Conservation (phyloP, 1,139 yeast genomes). For the Taiozyma sp. region DNA sequence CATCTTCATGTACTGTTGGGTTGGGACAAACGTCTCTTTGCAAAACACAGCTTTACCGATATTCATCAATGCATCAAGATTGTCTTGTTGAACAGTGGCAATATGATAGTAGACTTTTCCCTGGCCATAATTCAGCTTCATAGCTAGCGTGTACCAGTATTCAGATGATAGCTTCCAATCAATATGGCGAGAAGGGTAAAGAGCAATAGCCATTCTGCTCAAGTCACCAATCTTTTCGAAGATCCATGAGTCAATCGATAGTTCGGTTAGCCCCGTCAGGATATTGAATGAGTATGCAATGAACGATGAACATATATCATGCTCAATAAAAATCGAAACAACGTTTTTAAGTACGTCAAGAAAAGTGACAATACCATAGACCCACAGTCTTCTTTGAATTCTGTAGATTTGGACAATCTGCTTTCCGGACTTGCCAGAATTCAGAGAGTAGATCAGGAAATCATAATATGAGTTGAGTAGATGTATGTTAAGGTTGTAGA, state of each 20-base stretch:
- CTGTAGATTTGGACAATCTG: conserved; percentile 72
- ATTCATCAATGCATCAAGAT: conserved; percentile 72
- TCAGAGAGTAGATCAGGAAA: conserved; percentile 63
- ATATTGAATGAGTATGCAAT: conserved; percentile 37
- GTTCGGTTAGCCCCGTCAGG: conserved; percentile 26
- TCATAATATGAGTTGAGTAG: conserved; percentile 67
- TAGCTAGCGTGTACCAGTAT: conserved; percentile 68
- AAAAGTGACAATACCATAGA: conserved; percentile 75
- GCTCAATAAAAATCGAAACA: conserved; percentile 45
- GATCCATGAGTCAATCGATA: conserved; percentile 73
- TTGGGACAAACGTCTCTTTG: conserved; percentile 79
- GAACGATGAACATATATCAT: conserved; percentile 37
- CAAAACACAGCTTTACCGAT: conserved; percentile 75
- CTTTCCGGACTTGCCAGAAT: conserved; percentile 72
- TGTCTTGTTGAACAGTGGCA: conserved; percentile 80
- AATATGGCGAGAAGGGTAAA: conserved; percentile 69
- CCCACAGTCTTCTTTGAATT: conserved; percentile 78
- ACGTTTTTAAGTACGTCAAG: conserved; percentile 76
- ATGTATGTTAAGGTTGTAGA: conserved; percentile 62
- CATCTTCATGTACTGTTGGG: conserved; percentile 67
- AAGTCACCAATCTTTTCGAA: conserved; percentile 74
- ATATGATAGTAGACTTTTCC: conserved; percentile 79
- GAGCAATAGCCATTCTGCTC: conserved; percentile 78
- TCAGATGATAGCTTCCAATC: conserved; percentile 82
- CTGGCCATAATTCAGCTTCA: conserved; percentile 70